phyloP scores from a whole-genome alignment of 2,329 filamentous ascomycete species.

The Alternaria arborescens region DNA sequence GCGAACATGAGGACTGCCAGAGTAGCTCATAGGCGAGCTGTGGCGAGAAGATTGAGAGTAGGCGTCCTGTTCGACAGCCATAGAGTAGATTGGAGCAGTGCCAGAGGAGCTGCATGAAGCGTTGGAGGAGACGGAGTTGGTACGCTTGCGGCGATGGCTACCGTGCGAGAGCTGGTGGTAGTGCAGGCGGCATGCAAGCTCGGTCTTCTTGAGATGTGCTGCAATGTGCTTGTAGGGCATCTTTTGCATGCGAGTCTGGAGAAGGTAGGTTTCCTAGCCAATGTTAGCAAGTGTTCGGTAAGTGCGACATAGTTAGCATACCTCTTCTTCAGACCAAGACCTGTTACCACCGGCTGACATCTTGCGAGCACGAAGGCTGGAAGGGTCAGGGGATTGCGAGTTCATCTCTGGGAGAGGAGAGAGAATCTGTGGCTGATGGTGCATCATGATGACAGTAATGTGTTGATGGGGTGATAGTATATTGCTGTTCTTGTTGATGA shows the following conservation, averaged over 20 bases:
- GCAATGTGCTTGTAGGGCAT: constrained; percentile 94
- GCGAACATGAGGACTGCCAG: constrained; percentile 50
- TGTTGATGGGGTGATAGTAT: background rate
- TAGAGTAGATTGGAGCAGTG: constrained; percentile 50
- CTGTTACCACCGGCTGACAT: constrained; percentile 76
- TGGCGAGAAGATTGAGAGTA: constrained; percentile 51
- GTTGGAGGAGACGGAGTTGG: constrained; percentile 71
- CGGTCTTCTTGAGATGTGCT: constrained; percentile 84
- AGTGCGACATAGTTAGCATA: constrained; percentile 51
- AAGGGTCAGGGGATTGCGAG: constrained; percentile 36
- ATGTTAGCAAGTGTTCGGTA: constrained; percentile 25
- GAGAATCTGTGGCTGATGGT: constrained; percentile 51
- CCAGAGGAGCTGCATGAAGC: constrained; percentile 53
- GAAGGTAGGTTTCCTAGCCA: constrained; percentile 79
- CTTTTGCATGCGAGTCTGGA: constrained; percentile 84
- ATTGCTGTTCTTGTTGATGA: background rate
- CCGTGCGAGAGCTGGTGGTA: constrained; percentile 87
- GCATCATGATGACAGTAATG: constrained; percentile 43
- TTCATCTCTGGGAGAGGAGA: constrained; percentile 51
- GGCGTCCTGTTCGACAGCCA: constrained; percentile 47
- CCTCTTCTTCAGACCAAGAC: constrained; percentile 88
- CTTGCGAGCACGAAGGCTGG: constrained; percentile 73
- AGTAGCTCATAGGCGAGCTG: constrained; percentile 56
- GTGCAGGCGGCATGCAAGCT: constrained; percentile 85
- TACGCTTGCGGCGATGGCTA: constrained; percentile 80